A percentile compares a stretch with the other conserved stretches of the same genome.
Evolutionary conservation across 768 basidiomycete genomes (phyloP).

Genomic region (Leccinum boreale): DNA sequence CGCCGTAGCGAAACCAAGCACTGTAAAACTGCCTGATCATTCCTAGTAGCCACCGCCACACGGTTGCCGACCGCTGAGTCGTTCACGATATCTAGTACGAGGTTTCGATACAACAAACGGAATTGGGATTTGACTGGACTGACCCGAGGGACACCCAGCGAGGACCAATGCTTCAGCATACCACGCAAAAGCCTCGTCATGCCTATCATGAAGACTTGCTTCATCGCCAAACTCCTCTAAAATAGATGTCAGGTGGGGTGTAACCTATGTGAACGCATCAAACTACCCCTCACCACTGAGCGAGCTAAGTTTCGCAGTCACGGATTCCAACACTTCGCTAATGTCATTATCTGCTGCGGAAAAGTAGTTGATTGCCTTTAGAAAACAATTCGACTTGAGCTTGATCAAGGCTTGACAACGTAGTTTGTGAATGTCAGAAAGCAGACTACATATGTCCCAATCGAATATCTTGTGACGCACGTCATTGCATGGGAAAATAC

Average conservation of each 20-base stretch:
- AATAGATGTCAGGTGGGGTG: background rate
- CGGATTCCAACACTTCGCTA: constrained; percentile 6
- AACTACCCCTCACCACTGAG: constrained; percentile 8
- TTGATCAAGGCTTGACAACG: background rate
- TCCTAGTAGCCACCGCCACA: too few species aligned
- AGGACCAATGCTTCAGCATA: constrained; percentile 11
- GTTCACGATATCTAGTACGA: background rate
- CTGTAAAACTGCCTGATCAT: background rate
- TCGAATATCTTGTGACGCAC: constrained; percentile 7
- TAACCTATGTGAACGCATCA: background rate
- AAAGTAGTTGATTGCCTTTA: background rate
- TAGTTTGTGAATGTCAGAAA: background rate
- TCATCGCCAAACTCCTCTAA: constrained; percentile 13
- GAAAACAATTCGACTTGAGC: background rate
- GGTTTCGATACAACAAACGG: background rate
- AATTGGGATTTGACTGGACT: background rate
- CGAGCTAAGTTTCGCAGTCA: constrained; percentile 6
- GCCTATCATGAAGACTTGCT: background rate
- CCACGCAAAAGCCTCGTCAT: constrained; percentile 9
- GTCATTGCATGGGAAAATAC: background rate
- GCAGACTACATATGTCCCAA: constrained; percentile 6
- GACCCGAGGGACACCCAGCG: constrained; percentile 2
- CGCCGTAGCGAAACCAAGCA: background rate
- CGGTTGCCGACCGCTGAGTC: too few species aligned
- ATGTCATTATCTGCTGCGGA: background rate